A percentile compares a stretch with the other conserved stretches of the same genome.
These are phyloP conservation scores for Pholiota microspora DNA, from an alignment of 768 basidiomycete genomes.

Conservation along the genomic window DNA sequence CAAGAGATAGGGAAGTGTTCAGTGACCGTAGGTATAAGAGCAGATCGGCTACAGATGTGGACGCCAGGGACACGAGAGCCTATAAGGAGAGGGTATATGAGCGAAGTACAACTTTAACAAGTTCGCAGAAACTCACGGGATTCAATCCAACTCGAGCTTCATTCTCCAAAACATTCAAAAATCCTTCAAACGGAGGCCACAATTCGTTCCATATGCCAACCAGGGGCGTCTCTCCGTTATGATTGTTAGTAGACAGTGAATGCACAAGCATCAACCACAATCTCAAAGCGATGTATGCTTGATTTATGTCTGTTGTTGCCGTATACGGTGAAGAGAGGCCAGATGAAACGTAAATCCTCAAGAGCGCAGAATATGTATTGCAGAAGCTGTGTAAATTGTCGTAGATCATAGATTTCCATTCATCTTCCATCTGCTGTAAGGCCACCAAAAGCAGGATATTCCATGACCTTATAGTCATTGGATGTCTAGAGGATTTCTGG, in stretches of 20 bases:
- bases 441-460: conserved; percentile 59
- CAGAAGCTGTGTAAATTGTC: conserved; percentile 51
- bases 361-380: conserved; percentile 40
- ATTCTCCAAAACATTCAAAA: conserved; percentile 47
- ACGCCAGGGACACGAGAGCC: conserved; percentile 53
- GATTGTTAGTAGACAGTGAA: conserved; percentile 27
- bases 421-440: conserved; percentile 37
- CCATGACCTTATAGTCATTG: conserved; percentile 57
- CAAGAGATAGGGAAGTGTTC: conserved; percentile 50
- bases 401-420: conserved; percentile 41
- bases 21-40: conserved; percentile 60
- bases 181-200: conserved; percentile 66
- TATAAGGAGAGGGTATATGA: conserved; percentile 22
- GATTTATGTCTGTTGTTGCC: conserved; percentile 59
- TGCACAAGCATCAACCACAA: conserved; percentile 66
- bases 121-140: conserved; percentile 29
- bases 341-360: conserved; percentile 39
- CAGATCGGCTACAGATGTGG: conserved; percentile 63
- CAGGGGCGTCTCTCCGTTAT: conserved; percentile 30
- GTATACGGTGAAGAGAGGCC: conserved; percentile 36
- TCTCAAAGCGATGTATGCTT: conserved; percentile 67
- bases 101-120: too few relatives aligned
- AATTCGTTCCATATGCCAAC: conserved; percentile 70
- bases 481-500: conserved; percentile 33
- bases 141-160: conserved; percentile 42